Percentiles rank a stretch among this genome's conserved stretches.
These are phyloP conservation scores for Silene vulgaris DNA, from an alignment of 179 eudicot species.

Conservation along the genomic window DNA sequence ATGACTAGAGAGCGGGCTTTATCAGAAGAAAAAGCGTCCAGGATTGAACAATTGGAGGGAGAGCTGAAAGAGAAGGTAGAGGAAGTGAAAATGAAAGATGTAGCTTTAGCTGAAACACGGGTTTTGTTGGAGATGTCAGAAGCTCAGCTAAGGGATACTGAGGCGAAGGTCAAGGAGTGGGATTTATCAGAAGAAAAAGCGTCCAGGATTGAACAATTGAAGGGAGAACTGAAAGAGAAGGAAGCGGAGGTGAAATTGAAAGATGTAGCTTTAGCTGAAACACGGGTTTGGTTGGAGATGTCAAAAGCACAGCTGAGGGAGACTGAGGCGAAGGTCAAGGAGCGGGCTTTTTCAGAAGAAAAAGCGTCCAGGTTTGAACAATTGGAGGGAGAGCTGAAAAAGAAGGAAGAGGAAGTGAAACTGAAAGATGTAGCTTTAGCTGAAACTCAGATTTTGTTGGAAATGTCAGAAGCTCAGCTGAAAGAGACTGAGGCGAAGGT, in stretches of 20 bases:
- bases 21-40: constrained; percentile 22
- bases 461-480: constrained; percentile 21
- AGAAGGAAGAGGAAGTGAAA: constrained; percentile 25
- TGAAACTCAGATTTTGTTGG: constrained; percentile 24
- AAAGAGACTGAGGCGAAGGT: not conserved
- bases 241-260: constrained; percentile 22
- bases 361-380: constrained; percentile 25
- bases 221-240: not conserved
- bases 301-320: constrained; percentile 21
- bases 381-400: constrained; percentile 26
- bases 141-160: constrained; percentile 18
- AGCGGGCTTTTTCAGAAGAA: constrained; percentile 23
- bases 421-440: constrained; percentile 13
- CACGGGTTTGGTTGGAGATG: constrained; percentile 23
- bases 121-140: constrained; percentile 25
- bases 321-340: not conserved
- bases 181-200: constrained; percentile 23
- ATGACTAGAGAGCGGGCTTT: constrained; percentile 27
- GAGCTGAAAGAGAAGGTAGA: constrained; percentile 27
- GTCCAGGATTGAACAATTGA: constrained; percentile 17
- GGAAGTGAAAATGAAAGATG: constrained; percentile 19
- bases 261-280: constrained; percentile 19
- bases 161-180: not conserved
- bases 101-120: constrained; percentile 19
- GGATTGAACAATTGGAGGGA: constrained; percentile 27